Evolutionary conservation across 2,329 filamentous ascomycete species (phyloP), one percentile per base, ranked within the genome.

Genomic region (Trichophyton mentagrophytes): DNA sequence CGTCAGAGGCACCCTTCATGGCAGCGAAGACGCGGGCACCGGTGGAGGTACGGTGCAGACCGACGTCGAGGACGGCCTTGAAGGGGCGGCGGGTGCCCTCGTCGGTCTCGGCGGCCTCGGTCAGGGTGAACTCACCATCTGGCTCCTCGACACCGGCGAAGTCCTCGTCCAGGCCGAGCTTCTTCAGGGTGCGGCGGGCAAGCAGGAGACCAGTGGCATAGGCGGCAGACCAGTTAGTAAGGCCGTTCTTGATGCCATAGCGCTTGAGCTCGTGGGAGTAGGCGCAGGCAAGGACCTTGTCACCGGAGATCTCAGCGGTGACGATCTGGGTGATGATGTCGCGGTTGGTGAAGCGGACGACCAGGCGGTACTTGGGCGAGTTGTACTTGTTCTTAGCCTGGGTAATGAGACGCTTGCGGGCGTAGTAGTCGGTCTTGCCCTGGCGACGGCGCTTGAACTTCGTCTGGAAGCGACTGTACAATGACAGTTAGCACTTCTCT

Each of bases 321-420:
- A 99, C 85, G 77, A 99, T 93, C 84, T 99, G 93, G 81, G 85
- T 86, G 82, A 97, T 88, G 83, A 97, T 95, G 85, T 99, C 92
- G 80, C 90, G 90, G 88, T 97, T 95, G 84, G 90, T 95, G 88
- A 95, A 96, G 78, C 93, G 93, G 77, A 99, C 90, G 69, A 99
- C 93, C 75, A 99, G 88, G 76, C 93, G 89, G 88, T 99, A 97
- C 86, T 99, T 99, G 80, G 93, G 93, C 67, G 93, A 88, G 82
- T 95, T 95, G 88, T 97, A 99, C 88, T 99, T 99, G 90, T 99
- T 99, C 90, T 97, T 99, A 82, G 93, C 93, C 85, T 99, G 93
- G 83, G 90, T 91, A 84, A 97, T 93, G 79, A 99, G 85, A 76
- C 93, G 88, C 89, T 97, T 97, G 79, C 93, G 92, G 77, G 93